These are phyloP conservation scores for Penicillium digitatum DNA, from an alignment of 2,329 filamentous ascomycete genomes.

Conservation along the genomic window DNA sequence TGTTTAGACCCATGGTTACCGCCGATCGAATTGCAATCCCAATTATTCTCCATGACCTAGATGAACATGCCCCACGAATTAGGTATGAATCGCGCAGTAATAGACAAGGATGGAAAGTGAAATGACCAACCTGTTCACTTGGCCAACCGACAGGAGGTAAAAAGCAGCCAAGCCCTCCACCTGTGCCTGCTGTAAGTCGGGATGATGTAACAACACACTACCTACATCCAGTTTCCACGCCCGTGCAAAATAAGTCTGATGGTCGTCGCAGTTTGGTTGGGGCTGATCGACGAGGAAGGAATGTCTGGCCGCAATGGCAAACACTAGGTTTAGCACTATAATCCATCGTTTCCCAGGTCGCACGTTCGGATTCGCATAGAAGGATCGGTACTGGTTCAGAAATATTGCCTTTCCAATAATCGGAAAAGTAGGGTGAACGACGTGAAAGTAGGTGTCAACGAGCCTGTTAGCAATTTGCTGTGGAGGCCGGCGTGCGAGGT, in stretches of 20 bases:
- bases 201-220: conserved; percentile 37
- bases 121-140: conserved; percentile 41
- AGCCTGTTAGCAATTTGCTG: conserved; percentile 39
- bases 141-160: conserved; percentile 39
- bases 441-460: conserved; percentile 39
- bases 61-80: background rate
- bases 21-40: conserved; percentile 43
- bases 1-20: conserved; percentile 42
- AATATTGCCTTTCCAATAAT: conserved; percentile 42
- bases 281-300: conserved; percentile 29
- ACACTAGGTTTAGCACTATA: conserved; percentile 44
- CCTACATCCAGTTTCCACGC: conserved; percentile 41
- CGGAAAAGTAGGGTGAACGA: conserved; percentile 42
- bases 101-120: background rate
- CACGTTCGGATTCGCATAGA: conserved; percentile 30
- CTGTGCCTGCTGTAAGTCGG: conserved; percentile 45
- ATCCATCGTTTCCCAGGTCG: conserved; percentile 41
- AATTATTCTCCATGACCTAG: conserved; percentile 42
- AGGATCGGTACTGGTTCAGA: conserved; percentile 37
- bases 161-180: conserved; percentile 41
- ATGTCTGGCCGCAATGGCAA: conserved; percentile 43
- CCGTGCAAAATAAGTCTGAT: conserved; percentile 42
- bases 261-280: conserved; percentile 31
- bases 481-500: conserved; percentile 36
- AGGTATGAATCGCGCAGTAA: background rate